Base-by-base conservation (phyloP, 768 basidiomycete genomes). In the Lactarius sp. region DNA sequence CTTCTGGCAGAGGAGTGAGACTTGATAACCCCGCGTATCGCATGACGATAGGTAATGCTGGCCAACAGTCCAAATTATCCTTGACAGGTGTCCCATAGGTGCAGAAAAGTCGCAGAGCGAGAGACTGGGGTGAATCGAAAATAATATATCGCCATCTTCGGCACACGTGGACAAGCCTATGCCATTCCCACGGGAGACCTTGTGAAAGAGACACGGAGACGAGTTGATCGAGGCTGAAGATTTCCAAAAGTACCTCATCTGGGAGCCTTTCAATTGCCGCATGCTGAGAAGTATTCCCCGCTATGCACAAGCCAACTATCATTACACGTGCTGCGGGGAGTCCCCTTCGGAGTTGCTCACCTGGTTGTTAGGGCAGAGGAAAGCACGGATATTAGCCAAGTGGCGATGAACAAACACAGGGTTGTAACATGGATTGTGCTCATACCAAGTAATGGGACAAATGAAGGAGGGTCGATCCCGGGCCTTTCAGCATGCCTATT, bases 181-280 rank as follows among this genome's bases (percentile, higher is more conserved):
- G 37, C 61, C 61, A 62, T 42, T 56, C 49, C 54, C 61, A 62
- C 20, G 52, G 44, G 53, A 53, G 44, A 13, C 31, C 52, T 39
- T 18, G 60, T 4, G 54, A 56, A 51, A 33, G 14, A 5, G 46
- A n/a, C n/a, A n/a, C n/a, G n/a, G n/a, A n/a, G n/a, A n/a, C 36
- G 6, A 34, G 41, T 27, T 49, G 46, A 44, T 56, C 56, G 51
- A n/a, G 51, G 6, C 14, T 3, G 16, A 62, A 62, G 50, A 58
- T 58, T n/a, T 50, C 14, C 2, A 22, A 8, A 9, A 50, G 57
- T 3, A 58, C 27, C 16, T 58, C 57, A 14, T 12, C 8, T 16
- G 57, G 57, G 22, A 58, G 36, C 5, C 9, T 22, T 1, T 18
- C 16, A 16, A 58, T 39, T 33, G 55, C n/a, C 6, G 20, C 18